Evolutionary conservation across 2,329 filamentous ascomycete genomes (phyloP).

Genomic region (Talaromyces verruculosus): DNA sequence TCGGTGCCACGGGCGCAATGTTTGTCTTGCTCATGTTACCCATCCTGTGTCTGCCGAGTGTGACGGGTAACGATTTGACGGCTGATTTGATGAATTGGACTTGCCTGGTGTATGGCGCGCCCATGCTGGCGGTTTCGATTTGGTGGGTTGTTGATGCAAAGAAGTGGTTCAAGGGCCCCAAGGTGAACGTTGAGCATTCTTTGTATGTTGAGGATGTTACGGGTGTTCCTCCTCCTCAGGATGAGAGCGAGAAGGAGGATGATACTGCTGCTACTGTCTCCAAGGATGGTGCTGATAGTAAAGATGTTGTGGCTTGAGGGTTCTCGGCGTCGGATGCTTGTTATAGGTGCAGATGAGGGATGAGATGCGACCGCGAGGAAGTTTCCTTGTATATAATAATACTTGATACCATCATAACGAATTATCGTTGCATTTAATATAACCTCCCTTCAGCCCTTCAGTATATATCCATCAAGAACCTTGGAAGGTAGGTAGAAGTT

Average conservation of each 20-base stretch:
- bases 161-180: conserved; percentile 70
- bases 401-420: background rate
- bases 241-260: conserved; percentile 15
- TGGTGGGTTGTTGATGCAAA: conserved; percentile 65
- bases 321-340: background rate
- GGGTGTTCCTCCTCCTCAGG: conserved; percentile 4
- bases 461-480: background rate
- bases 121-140: conserved; percentile 59
- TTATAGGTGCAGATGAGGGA: background rate
- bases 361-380: background rate
- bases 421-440: background rate
- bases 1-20: conserved; percentile 56
- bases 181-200: conserved; percentile 63
- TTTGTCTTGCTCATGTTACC: conserved; percentile 69
- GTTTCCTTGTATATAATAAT: conserved; percentile 3
- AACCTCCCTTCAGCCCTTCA: background rate
- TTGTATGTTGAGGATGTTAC: conserved; percentile 24
- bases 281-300: conserved; percentile 4
- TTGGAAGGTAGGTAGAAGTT: background rate
- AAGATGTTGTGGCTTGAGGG: background rate
- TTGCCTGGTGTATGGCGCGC: conserved; percentile 63
- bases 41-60: conserved; percentile 64
- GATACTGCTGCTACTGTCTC: background rate
- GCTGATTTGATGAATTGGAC: conserved; percentile 66
- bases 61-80: conserved; percentile 56